Percentiles rank a stretch among this genome's conserved stretches.
phyloP scores from a whole-genome alignment of 495 filamentous ascomycete genomes.

The Xylaria curta region DNA sequence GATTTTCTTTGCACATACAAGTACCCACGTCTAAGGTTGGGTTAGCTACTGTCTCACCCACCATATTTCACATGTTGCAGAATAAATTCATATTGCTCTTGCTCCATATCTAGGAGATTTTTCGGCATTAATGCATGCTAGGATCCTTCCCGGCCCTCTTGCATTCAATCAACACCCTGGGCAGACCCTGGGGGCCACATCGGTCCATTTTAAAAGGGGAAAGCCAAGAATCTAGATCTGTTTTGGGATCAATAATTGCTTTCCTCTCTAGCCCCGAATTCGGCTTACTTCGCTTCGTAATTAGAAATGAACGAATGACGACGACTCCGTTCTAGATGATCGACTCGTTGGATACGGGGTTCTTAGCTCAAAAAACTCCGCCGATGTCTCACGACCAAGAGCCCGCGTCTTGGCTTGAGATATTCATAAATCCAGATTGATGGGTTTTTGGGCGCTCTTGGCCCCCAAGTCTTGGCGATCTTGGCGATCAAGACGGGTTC shows the following conservation, averaged over 20 bases:
- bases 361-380: background rate
- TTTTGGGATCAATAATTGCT: background rate
- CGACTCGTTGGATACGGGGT: background rate
- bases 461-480: background rate
- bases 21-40: too few species aligned
- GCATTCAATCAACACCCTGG: background rate
- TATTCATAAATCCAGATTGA: background rate
- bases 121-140: slow-evolving; percentile 5
- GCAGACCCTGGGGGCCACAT: background rate
- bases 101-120: background rate
- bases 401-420: background rate
- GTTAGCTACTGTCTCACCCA: too few species aligned
- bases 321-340: background rate
- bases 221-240: slow-evolving; percentile 8
- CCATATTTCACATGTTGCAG: background rate
- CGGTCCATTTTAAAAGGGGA: background rate
- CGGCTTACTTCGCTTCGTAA: background rate
- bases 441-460: background rate
- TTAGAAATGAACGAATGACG: background rate
- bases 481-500: slow-evolving; percentile 5
- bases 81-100: background rate
- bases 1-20: background rate
- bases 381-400: background rate
- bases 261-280: background rate
- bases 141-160: background rate